Evolutionary conservation across 2,329 filamentous ascomycete species (phyloP), one percentile per base, ranked within the genome.

Genomic region (Aphanoascus verrucosus): DNA sequence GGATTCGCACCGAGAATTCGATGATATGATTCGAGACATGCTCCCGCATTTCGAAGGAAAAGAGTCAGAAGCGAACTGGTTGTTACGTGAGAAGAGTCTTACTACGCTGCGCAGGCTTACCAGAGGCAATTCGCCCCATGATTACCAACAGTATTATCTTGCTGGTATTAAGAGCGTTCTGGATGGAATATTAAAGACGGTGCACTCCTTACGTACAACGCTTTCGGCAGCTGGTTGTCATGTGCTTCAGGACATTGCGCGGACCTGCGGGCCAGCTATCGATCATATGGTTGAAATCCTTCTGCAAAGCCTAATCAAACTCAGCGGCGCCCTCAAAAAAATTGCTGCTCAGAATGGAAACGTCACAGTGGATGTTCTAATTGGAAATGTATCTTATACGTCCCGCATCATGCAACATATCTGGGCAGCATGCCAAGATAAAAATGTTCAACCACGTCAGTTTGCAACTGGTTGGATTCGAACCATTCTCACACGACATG

Each of bases 11-110:
- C 80, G 88, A 61, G 89, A 96, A 65, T 74, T 97, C n/a, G 90
- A 96, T 56, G 89, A 94, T 23, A 82, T 85, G 1, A 83, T 95
- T 65, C 82, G 81, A 59, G 84, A 86, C 32, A 95, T 97, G 87
- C 75, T 83, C 32, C 77, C 77, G 51, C 78, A 79, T 65, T 96
- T 96, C 58, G 89, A 96, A 60, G 90, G 90, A 50, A 88, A 78
- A 65, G 91, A 97, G 71, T 82, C 85, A 0, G 91, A 97, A 65
- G 82, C 86, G 56, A 97, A 97, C 64, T 97, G 91, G 91, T 67
- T 87, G 62, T 83, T 85, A 60, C 80, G 91, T 66, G 91, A 97
- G 67, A 86, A 91, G 72, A 84, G 81, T 64, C 78, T 89, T 37
- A 78, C 78, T 6, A 90, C 86, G 59, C 71, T 97, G 47, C 82